Percentiles rank a stretch among this genome's conserved stretches.
These are phyloP conservation scores for Beauveria pseudobassiana DNA, from an alignment of 2,329 filamentous ascomycete species.

Conservation along the genomic window DNA sequence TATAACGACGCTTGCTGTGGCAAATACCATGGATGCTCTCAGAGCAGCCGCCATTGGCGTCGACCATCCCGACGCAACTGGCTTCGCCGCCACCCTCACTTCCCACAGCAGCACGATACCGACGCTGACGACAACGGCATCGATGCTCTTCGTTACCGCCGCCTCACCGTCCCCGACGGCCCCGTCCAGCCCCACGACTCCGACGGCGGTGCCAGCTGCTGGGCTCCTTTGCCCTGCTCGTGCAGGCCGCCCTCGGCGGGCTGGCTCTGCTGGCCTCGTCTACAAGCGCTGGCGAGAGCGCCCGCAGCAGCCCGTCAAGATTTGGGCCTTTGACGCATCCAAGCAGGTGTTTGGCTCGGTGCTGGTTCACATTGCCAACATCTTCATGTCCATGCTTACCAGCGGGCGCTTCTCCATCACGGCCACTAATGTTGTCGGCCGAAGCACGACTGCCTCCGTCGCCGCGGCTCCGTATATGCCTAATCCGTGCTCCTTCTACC, in stretches of 20 bases:
- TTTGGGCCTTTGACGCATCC: constrained; percentile 96
- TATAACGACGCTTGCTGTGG: background rate
- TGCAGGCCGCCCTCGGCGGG: constrained; percentile 79
- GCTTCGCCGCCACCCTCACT: background rate
- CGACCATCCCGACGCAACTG: constrained; percentile 1
- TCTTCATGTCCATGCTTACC: constrained; percentile 94
- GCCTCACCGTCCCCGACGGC: constrained; percentile 1
- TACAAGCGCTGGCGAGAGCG: constrained; percentile 90
- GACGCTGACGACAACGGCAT: background rate
- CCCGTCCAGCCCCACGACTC: constrained; percentile 28
- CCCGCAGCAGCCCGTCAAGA: constrained; percentile 85
- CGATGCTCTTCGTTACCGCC: background rate
- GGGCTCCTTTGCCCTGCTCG: constrained; percentile 82
- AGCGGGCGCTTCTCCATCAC: constrained; percentile 70
- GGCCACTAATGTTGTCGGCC: background rate
- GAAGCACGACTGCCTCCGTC: background rate
- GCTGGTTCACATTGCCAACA: constrained; percentile 83
- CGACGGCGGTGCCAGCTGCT: constrained; percentile 73
- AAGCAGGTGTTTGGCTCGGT: constrained; percentile 96
- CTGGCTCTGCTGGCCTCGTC: constrained; percentile 81
- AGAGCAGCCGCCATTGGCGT: constrained; percentile 9
- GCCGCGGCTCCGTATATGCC: constrained; percentile 36
- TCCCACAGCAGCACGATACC: background rate
- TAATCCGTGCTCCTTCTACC: constrained; percentile 94
- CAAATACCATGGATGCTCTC: background rate